These are phyloP conservation scores for Chlorella ohadii DNA, from an alignment of 139 green algal genomes.

Conservation along the genomic window DNA sequence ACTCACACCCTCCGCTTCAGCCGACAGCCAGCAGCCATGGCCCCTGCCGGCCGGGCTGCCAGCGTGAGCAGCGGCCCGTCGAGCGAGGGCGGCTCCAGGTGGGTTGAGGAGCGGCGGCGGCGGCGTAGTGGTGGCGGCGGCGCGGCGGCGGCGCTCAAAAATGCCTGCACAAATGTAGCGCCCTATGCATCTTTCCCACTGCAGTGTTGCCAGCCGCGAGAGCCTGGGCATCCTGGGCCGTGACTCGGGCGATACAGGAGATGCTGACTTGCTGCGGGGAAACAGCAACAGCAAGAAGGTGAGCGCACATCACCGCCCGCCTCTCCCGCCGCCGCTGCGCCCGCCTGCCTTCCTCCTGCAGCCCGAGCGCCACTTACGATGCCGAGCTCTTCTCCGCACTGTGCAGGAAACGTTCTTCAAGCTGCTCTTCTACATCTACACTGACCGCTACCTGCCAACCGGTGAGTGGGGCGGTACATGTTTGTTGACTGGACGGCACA, in stretches of 20 bases:
- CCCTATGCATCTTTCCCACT: too few relatives aligned
- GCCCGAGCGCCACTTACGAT: too few relatives aligned
- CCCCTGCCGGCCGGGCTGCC: neutral
- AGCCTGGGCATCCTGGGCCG: neutral
- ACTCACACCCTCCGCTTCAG: too few relatives aligned
- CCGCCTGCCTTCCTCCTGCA: neutral
- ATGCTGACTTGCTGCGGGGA: neutral
- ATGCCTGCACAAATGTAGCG: too few relatives aligned
- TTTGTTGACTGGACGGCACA: too few relatives aligned
- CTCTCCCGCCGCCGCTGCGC: neutral
- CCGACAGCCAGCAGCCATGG: neutral
- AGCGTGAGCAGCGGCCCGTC: neutral
- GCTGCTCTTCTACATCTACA: slow-evolving; percentile 13
- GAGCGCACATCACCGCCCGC: neutral
- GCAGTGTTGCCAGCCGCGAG: slow-evolving; percentile 1
- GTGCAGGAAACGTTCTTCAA: slow-evolving; percentile 15
- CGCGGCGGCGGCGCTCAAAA: too few relatives aligned
- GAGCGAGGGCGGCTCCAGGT: neutral
- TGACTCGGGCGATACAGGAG: neutral
- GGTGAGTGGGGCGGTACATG: neutral
- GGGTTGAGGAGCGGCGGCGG: too few relatives aligned
- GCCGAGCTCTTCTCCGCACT: neutral
- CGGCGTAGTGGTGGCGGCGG: too few relatives aligned
- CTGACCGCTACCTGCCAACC: neutral
- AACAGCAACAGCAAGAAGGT: slow-evolving; percentile 4